Evolutionary conservation across 164 flowering plant species (phyloP), one percentile per base, ranked within the genome.

Genomic region (Litsea cubeba): DNA sequence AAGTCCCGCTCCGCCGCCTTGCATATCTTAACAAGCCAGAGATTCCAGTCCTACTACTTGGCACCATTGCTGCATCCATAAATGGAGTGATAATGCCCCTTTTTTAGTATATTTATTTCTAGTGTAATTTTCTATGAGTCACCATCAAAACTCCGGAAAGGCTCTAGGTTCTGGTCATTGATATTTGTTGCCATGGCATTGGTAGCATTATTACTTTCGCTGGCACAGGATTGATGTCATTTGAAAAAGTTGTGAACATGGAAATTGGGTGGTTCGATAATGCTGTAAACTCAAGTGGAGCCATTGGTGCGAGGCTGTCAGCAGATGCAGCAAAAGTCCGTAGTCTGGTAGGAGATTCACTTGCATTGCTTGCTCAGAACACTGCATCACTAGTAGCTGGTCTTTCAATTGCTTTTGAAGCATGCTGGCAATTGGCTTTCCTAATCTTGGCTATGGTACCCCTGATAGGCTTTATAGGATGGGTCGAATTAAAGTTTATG

Each of bases 21-120:
- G 90, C 85, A 6, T 73, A 67, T 77, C 85, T 85, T 10, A 84
- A 85, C 76, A 85, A 78, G 73, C 87, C 87, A 3, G 88, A 87
- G 77, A 69, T 83, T 50, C 90, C 82, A 2, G 68, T 84, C 2
- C 32, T 85, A 12, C 28, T 87, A 3, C 72, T 85, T 32, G 90
- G 88, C n/a, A 15, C 50, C n/a, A 15, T 79, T 11, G 77, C 80
- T 49, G 82, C 90, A 71, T 72, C n/a, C 15, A 32, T 69, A 50
- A 83, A 79, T 49, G 90, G 90, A 5, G 68, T 71, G 12, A 69
- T 85, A 51, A 40, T 78, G 20, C 90, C 90, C 4, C 50, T 76
- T 24, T 85, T 85, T 80, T 70, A 83, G 81, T 17, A 22, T 82
- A 26, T 60, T 87, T 63, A 22, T 85, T 62, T 81, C 88, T 22